Evolutionary conservation across 352 stramenopile genomes (phyloP).

Genomic region (Globisporangium spiculum): DNA sequence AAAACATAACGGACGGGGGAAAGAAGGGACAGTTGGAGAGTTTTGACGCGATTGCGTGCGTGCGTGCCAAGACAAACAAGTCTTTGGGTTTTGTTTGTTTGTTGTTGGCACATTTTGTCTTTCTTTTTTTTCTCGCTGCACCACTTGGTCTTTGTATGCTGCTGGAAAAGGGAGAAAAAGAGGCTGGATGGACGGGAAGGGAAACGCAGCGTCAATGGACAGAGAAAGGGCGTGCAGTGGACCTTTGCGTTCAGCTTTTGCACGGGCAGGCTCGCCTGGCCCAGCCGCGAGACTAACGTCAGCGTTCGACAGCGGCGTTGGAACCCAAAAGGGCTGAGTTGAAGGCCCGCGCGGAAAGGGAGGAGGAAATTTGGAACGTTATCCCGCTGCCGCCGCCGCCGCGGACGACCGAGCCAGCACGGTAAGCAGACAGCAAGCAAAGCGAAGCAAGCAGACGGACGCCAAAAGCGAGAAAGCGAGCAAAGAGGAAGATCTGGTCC

Average conservation of each 20-base stretch:
- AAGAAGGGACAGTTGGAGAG: background rate
- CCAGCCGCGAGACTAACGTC: slow-evolving; percentile 1
- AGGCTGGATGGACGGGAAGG: background rate
- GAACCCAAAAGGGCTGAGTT: slow-evolving; percentile 11
- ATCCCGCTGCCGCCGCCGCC: background rate
- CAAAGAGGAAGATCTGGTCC: slow-evolving; percentile 14
- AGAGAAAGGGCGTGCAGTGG: background rate
- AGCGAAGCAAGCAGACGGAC: background rate
- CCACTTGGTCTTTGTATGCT: slow-evolving; percentile 2
- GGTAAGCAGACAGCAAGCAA: background rate
- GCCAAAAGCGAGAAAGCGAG: background rate
- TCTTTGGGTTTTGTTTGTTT: background rate
- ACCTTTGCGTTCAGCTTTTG: slow-evolving; percentile 12
- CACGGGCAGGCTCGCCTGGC: background rate
- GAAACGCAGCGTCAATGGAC: background rate
- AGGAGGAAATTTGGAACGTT: slow-evolving; percentile 15
- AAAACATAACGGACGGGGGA: background rate
- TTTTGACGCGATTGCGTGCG: slow-evolving; percentile 1
- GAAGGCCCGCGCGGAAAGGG: slow-evolving; percentile 3
- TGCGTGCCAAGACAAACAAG: background rate
- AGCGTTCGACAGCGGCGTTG: slow-evolving; percentile 4
- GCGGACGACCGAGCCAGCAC: background rate
- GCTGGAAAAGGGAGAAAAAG: background rate
- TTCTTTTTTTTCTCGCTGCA: slow-evolving; percentile 10
- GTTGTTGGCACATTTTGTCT: background rate